Base-by-base conservation (phyloP, 2,329 filamentous ascomycete genomes). In the Trichoderma brevicompactum region DNA sequence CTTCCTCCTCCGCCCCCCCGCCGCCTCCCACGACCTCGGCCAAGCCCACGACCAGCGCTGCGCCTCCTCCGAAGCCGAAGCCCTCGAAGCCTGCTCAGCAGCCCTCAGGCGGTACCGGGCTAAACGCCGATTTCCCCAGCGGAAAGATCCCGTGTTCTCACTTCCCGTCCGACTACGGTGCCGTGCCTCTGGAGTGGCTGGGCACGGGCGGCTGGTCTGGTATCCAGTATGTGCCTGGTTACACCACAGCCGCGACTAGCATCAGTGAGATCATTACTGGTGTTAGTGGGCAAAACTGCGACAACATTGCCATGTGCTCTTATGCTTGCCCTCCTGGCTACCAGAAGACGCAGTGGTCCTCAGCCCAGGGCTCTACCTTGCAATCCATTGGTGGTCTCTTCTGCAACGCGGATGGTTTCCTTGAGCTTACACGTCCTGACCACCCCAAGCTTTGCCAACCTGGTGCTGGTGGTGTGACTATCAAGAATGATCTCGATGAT, bases 251-350 rank as follows among this genome's bases (percentile, higher is more conserved):
- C 32, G 81, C 82, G 53, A 73, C 81, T 13, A 73, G 84, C 43
- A 89, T 96, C 74, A 82, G 79, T 75, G 84, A 85, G 67, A 92
- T 94, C 67, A 81, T 85, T 59, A 88, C 88, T 46, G 87, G 84
- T 32, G 78, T 88, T 53, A 80, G 80, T 17, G 90, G 89, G 15
- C 79, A 86, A 15, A 78, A 78, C 67, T 94, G 92, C 80, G 76
- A 5, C 2, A 28, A 28, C 72, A 8, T 72, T 82, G 79, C 82
- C 66, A 93, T 94, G 83, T 97, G 94, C 84, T 96, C 94, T 2
- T 98, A 98, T 74, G 89, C 92, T 65, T 99, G 95, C 82, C 91
- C 92, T n/a, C 80, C 88, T 34, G 94, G 94, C 52, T 96, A 95
- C 79, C 88, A 95, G 78, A 97, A 97, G 86, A 85, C 90, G 3